Percentiles rank a stretch among this genome's conserved stretches.
Conservation (phyloP, 129 eudicot genomes). For the Saposhnikovia divaricata region DNA sequence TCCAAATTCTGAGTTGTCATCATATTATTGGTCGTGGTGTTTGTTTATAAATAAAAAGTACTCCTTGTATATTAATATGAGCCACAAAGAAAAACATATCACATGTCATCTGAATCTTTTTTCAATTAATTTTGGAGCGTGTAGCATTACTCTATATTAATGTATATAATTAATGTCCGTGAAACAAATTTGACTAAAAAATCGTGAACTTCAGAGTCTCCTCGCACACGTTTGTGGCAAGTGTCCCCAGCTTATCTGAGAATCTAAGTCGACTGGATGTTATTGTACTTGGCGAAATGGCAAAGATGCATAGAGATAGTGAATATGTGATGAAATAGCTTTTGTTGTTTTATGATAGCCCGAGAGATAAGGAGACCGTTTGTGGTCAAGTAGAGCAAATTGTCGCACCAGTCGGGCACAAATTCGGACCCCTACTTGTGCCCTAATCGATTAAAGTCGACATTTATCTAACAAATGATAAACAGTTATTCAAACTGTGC, state of each 20-base stretch:
- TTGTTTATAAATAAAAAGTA: too few species aligned
- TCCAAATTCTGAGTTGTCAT: too few species aligned
- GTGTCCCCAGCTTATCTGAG: neutral
- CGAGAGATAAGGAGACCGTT: slow-evolving; percentile 13
- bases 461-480: neutral
- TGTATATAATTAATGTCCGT: too few species aligned
- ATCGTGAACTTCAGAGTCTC: too few species aligned
- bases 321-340: neutral
- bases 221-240: neutral
- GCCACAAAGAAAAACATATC: too few species aligned
- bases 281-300: neutral
- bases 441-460: neutral
- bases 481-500: neutral
- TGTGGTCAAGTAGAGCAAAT: neutral
- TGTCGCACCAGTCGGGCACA: slow-evolving; percentile 12
- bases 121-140: too few species aligned
- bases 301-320: neutral
- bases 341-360: neutral
- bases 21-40: too few species aligned
- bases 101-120: too few species aligned
- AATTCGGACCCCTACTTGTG: slow-evolving; percentile 3
- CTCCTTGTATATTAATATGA: too few species aligned
- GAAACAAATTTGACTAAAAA: too few species aligned
- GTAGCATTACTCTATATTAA: too few species aligned
- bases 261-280: neutral